Base-by-base conservation (phyloP, 2,329 filamentous ascomycete species). In the Penicillium sp. region DNA sequence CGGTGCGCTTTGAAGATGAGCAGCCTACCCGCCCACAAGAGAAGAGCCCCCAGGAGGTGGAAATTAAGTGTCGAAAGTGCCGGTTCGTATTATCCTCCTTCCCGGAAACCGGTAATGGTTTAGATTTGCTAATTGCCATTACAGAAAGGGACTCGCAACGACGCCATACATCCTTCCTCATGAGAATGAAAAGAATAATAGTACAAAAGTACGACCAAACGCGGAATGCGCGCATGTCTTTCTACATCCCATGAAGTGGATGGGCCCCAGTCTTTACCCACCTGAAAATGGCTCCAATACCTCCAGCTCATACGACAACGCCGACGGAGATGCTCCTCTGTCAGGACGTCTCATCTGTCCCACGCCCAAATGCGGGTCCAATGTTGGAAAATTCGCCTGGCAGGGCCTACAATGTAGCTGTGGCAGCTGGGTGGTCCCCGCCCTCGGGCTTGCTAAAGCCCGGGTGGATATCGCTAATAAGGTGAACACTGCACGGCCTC, bases 211-310 rank as follows among this genome's bases (percentile, higher is more conserved):
- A 52, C 51, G 55, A 30, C 51, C 60, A 21, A 62, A 68, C 32
- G 59, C 67, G 13, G 68, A 75, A 27, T 99, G 94, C 66, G 87
- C 88, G 17, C 93, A 97, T 71, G 84, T 92, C 69, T 97, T 97
- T 72, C 75, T 97, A 58, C 91, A 97, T 66, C 91, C 94, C 0
- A 78, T 99, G 27, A 90, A 90, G 12, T 99, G 94, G 94, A 99
- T 99, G 94, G 85, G 89, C 6, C 78, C 86, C 1, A 86, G 87
- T 64, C 84, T 99, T n/a, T 75, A 74, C 49, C 73, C 73, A 4
- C 51, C 64, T 9, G 56, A 52, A 5, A 58, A 61, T 23, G 63
- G 57, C 15, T 52, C 63, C 3, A 57, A 62, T 32, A 46, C 64
- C 3, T 29, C 39, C 23, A 42, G 39, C 26, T 27, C 39, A 3